Base-by-base conservation (phyloP, 768 basidiomycete species). In the Boletus reticulatus region DNA sequence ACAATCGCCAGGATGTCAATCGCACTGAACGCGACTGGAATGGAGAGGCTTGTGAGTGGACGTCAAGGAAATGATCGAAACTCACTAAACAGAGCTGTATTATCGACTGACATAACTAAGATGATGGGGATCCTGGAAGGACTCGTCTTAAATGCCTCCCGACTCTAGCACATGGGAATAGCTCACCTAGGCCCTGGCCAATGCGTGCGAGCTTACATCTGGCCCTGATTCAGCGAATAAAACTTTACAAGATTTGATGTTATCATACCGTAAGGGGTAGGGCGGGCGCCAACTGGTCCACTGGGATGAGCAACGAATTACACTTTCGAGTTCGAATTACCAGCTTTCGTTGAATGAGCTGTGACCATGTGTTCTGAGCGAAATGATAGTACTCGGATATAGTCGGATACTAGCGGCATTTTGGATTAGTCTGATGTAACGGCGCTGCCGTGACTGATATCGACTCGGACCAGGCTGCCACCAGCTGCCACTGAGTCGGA, bases 21-120 rank as follows among this genome's bases (percentile, higher is more conserved):
- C 10, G 47, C 34, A 24, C 34, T 50, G 20, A 52, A 52, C 7
- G 22, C 14, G 4, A 59, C 63, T 64, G 47, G 14, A 32, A 41
- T 19, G 19, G 19, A 37, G 36, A 37, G 12, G 7, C 14, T 19
- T 8, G n/a, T 17, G 17, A n/a, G 38, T 17, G 16, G n/a, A 14
- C 14, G 34, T 36, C 38, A 39, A 17, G 6, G n/a, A 17, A 39
- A 17, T 39, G 38, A 39, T 14, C 11, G n/a, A 39, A 19, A 39
- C 38, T 39, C 38, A 39, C 38, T 19, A 39, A 39, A 19, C 11
- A 39, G n/a, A 39, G 38, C 38, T 19, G n/a, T 17, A n/a, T 17
- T 19, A 39, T 19, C 8, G n/a, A 39, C n/a, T 19, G 38, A 12
- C 38, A 39, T 39, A 9, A 17, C n/a, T 9, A 4, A 19, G 19